Evolutionary conservation across 2,329 filamentous ascomycete species (phyloP).

Genomic region (Fusarium incarnatum): DNA sequence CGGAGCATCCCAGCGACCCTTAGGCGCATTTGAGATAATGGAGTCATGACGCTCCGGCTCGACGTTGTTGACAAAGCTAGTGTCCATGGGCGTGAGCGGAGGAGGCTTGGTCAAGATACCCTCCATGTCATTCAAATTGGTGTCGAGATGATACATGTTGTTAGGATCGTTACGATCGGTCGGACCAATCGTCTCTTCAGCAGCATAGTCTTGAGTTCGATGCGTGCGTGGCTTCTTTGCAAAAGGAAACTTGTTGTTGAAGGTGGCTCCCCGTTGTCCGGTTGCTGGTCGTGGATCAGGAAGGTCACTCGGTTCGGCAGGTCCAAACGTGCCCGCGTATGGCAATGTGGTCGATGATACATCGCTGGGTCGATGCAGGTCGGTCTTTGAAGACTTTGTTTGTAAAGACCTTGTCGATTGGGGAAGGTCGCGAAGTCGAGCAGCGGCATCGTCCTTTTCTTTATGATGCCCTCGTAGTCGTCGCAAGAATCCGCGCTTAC

Average conservation of each 20-base stretch:
- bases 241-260: slow-evolving; percentile 73
- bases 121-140: slow-evolving; percentile 89
- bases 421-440: slow-evolving; percentile 61
- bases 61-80: slow-evolving; percentile 59
- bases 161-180: slow-evolving; percentile 70
- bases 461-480: slow-evolving; percentile 65
- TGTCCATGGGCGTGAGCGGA: slow-evolving; percentile 77
- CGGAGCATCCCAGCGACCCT: slow-evolving; percentile 87
- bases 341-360: slow-evolving; percentile 54
- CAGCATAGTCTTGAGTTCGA: slow-evolving; percentile 61
- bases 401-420: slow-evolving; percentile 66
- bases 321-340: slow-evolving; percentile 45
- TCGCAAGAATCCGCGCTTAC: slow-evolving; percentile 63
- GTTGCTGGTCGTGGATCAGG: slow-evolving; percentile 45
- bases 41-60: slow-evolving; percentile 58
- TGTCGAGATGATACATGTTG: slow-evolving; percentile 82
- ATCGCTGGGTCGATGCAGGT: slow-evolving; percentile 56
- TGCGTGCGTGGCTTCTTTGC: slow-evolving; percentile 65
- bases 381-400: slow-evolving; percentile 61
- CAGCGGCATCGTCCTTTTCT: slow-evolving; percentile 58
- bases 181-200: slow-evolving; percentile 69
- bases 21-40: slow-evolving; percentile 51
- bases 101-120: slow-evolving; percentile 82
- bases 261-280: slow-evolving; percentile 60
- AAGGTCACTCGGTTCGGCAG: slow-evolving; percentile 47